A percentile compares a stretch with the other conserved stretches of the same genome.
Evolutionary conservation across 129 eudicot species (phyloP).

Genomic region (Centaurea solstitialis): DNA sequence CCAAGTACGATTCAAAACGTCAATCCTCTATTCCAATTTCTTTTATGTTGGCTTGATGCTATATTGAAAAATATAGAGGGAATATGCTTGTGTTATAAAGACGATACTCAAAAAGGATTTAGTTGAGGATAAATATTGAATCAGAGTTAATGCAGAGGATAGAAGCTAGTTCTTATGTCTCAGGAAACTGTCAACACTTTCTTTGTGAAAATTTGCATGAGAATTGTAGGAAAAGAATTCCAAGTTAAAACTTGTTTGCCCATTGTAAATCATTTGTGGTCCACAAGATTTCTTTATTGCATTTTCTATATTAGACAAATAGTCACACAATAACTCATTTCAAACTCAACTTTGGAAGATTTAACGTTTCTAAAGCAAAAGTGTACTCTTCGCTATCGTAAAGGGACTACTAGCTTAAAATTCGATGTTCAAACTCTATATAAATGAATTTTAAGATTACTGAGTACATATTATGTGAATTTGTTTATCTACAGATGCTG

Average conservation of each 20-base stretch:
- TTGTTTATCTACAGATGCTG: slow-evolving; percentile 65
- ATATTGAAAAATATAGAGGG: not conserved
- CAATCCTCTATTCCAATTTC: not conserved
- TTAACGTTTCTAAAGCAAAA: not conserved
- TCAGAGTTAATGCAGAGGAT: not conserved
- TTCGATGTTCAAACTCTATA: slow-evolving; percentile 1
- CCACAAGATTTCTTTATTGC: slow-evolving; percentile 2
- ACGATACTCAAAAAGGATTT: not conserved
- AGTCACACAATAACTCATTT: not conserved
- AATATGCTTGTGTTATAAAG: not conserved
- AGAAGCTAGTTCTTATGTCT: not conserved
- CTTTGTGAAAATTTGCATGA: not conserved
- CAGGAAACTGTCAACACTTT: no score
- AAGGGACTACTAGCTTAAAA: not conserved
- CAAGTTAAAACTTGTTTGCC: not conserved
- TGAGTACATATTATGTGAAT: slow-evolving; percentile 14
- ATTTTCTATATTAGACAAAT: not conserved
- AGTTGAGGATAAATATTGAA: not conserved
- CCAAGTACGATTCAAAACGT: not conserved
- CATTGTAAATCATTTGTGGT: not conserved
- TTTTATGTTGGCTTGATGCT: not conserved
- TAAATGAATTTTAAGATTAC: not conserved
- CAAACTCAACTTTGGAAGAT: not conserved
- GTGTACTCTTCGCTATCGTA: not conserved
- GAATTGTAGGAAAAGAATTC: not conserved